Evolutionary conservation across 371 early-diverging fungal genomes (phyloP), one percentile per base, ranked within the genome.

Genomic region (Mortierella polycephala): DNA sequence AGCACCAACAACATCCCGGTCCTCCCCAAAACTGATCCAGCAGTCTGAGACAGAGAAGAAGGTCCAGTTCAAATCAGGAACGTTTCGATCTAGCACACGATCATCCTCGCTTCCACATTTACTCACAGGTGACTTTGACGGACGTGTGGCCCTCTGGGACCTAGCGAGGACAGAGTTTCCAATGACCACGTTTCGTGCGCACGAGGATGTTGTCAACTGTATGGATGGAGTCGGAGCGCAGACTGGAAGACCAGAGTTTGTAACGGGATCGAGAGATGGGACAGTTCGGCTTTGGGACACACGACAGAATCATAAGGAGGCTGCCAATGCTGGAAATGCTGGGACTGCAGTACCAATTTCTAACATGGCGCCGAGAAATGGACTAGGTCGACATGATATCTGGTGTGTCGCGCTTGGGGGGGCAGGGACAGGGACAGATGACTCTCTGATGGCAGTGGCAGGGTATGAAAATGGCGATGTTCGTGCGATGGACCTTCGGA

Each of bases 401-500:
- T 95, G 96, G 96, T 84, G 91, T 7, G 92, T 94, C 7, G 87
- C 90, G 0, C 91, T 93, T 16, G 68, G 68, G n/a, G 52, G 60
- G 18, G 47, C 55, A 23, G 50, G 55, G 37, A 11, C 59, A 16
- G 13, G 64, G 56, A 10, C 30, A 30, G 79, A 85, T 47, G 82
- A 85, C 21, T 89, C 88, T 23, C 68, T 88, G 57, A 57, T 81
- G 59, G 69, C 94, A 39, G 87, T 85, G 7, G 89, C 90, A 7
- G 95, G 95, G 11, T 94, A 93, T 77, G 95, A 94, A 47, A 91
- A 93, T 82, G 95, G 95, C 5, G 90, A 92, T 74, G 68, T 95
- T 20, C 87, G 91, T 60, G 63, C 93, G 69, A 89, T 94, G 83
- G 92, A 93, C 76, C 71, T 94, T 54, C 65, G 87, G 21, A 77